phyloP scores from a whole-genome alignment of 2,329 filamentous ascomycete species.

The Triangularia verruculosa region DNA sequence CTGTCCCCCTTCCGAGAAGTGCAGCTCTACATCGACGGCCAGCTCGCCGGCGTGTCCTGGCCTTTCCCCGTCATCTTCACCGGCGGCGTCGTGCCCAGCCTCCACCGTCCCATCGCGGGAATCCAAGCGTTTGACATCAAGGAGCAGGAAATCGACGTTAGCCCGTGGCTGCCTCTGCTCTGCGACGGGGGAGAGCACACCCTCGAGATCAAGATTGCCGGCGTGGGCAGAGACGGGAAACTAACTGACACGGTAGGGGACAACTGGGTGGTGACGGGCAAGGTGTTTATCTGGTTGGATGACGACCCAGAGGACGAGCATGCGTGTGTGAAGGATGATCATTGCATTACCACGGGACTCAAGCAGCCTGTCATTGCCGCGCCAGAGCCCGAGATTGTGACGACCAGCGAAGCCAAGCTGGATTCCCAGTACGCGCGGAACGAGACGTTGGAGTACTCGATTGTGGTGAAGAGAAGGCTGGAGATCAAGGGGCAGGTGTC shows the following conservation, averaged over 20 bases:
- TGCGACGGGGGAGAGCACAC: constrained; percentile 63
- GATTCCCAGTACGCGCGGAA: constrained; percentile 53
- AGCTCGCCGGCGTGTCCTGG: constrained; percentile 72
- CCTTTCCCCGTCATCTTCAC: constrained; percentile 82
- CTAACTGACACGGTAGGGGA: constrained; percentile 57
- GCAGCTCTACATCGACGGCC: constrained; percentile 70
- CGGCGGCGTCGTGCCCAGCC: constrained; percentile 70
- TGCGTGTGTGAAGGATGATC: background rate
- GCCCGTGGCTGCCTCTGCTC: constrained; percentile 68
- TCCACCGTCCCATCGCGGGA: constrained; percentile 77
- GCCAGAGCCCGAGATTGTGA: constrained; percentile 43
- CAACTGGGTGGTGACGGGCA: constrained; percentile 75
- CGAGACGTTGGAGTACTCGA: constrained; percentile 56
- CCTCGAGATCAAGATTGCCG: constrained; percentile 66
- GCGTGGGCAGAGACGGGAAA: constrained; percentile 55
- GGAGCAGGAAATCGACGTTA: constrained; percentile 80
- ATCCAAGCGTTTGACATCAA: constrained; percentile 75
- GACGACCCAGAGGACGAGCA: constrained; percentile 27
- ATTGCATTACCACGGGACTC: background rate
- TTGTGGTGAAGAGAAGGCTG: constrained; percentile 54
- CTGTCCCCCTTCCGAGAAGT: constrained; percentile 75
- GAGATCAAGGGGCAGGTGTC: constrained; percentile 45
- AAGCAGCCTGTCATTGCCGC: constrained; percentile 33
- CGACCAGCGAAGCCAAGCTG: constrained; percentile 29
- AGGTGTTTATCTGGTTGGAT: constrained; percentile 76